These are phyloP conservation scores for Talaromyces borbonicus DNA, from an alignment of 495 filamentous ascomycete genomes.

Conservation along the genomic window DNA sequence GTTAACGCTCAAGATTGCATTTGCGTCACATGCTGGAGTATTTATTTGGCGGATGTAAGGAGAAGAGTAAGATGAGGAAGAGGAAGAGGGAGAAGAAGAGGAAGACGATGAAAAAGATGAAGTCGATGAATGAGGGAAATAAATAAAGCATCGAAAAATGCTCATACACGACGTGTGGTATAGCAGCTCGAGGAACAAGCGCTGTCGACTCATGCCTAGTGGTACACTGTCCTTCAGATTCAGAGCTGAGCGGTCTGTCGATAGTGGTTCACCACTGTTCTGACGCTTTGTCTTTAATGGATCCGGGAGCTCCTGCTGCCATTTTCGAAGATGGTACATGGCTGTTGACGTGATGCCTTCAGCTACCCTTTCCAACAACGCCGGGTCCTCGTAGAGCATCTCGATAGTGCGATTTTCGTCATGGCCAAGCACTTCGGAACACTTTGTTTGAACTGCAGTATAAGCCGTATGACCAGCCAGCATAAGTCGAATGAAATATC, in stretches of 20 bases:
- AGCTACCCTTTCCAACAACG: conserved; percentile 16
- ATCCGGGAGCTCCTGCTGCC: conserved; percentile 27
- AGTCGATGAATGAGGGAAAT: conserved; percentile 11
- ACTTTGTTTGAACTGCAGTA: not conserved
- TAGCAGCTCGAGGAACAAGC: conserved; percentile 19
- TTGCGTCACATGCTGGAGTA: conserved; percentile 16
- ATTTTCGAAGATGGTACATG: conserved; percentile 20
- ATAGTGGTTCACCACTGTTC: conserved; percentile 23
- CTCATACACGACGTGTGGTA: conserved; percentile 20
- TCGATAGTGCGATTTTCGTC: not conserved
- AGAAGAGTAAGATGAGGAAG: too few relatives aligned
- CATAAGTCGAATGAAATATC: not conserved
- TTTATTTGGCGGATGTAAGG: conserved; percentile 1
- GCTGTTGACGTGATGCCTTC: conserved; percentile 17
- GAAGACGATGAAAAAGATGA: too few relatives aligned
- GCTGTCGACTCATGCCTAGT: conserved; percentile 23
- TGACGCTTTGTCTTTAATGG: conserved; percentile 24
- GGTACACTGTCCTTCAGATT: conserved; percentile 27
- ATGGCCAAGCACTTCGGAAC: not conserved
- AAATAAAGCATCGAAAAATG: conserved; percentile 19
- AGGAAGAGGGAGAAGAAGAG: too few relatives aligned
- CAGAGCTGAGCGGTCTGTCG: conserved; percentile 24
- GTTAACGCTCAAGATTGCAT: conserved; percentile 24
- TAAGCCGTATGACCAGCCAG: conserved; percentile 3
- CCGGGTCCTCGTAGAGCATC: conserved; percentile 5